phyloP scores from a whole-genome alignment of 179 eudicot species.

The Patellifolia procumbens region DNA sequence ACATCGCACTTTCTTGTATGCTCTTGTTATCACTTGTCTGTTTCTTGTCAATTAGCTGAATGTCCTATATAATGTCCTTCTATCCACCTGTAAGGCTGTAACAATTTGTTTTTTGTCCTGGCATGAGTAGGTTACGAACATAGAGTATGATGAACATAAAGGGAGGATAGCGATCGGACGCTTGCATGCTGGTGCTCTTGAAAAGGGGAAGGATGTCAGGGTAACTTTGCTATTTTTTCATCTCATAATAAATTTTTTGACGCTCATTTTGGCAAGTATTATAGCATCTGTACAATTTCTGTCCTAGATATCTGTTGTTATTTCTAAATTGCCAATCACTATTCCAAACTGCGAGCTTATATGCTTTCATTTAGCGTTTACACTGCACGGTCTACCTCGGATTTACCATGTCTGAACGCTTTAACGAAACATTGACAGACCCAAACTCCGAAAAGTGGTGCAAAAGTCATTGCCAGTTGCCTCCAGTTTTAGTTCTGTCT shows the following conservation, averaged over 20 bases:
- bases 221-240: conserved; percentile 37
- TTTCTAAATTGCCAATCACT: not conserved
- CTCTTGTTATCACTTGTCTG: not conserved
- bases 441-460: not conserved
- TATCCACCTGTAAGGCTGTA: no score
- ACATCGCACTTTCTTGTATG: not conserved
- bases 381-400: not conserved
- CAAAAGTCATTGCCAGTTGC: not conserved
- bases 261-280: not conserved
- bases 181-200: conserved; percentile 86
- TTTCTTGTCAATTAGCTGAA: not conserved
- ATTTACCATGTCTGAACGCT: not conserved
- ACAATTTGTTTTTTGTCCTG: conserved; percentile 5
- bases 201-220: conserved; percentile 83
- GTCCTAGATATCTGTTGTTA: not conserved
- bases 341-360: not conserved
- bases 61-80: not conserved
- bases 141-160: conserved; percentile 93
- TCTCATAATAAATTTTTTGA: not conserved
- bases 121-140: conserved; percentile 68
- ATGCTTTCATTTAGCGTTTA: not conserved
- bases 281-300: not conserved
- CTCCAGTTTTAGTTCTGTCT: not conserved
- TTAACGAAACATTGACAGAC: not conserved
- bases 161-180: conserved; percentile 97